Conservation (phyloP, 139 green algal genomes). For the Asterochloris sp. region DNA sequence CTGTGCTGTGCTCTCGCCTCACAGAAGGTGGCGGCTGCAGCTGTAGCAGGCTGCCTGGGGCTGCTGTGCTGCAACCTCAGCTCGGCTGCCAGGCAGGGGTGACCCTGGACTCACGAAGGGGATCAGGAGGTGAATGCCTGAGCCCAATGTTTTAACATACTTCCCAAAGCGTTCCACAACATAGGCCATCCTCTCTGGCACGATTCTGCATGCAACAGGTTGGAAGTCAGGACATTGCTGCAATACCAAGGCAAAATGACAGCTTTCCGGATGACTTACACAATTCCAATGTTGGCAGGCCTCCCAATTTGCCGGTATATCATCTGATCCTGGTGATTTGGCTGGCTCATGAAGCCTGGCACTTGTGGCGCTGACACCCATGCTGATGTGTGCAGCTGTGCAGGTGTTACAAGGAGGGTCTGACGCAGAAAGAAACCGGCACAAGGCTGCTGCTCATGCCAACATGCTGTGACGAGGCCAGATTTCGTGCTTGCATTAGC, state of each 20-base stretch:
- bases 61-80: not conserved
- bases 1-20: not conserved
- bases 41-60: not conserved
- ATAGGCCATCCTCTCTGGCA: conserved; percentile 82
- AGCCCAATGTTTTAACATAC: conserved; percentile 70
- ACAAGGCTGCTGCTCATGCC: too few species aligned
- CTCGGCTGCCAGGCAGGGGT: not conserved
- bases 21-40: not conserved
- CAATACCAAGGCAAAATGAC: not conserved
- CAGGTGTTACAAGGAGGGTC: too few species aligned
- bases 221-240: too few species aligned
- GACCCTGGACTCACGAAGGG: conserved; percentile 57
- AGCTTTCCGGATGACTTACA: not conserved
- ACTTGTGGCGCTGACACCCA: not conserved
- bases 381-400: not conserved
- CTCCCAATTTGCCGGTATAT: not conserved
- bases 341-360: too few species aligned
- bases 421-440: too few species aligned
- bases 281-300: not conserved
- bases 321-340: too few species aligned
- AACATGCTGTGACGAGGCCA: too few species aligned
- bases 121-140: conserved; percentile 93
- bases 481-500: too few species aligned
- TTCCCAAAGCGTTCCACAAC: conserved; percentile 87
- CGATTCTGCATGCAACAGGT: conserved; percentile 55